Conservation (phyloP, 2,329 filamentous ascomycete genomes). For the Colletotrichum sp. region DNA sequence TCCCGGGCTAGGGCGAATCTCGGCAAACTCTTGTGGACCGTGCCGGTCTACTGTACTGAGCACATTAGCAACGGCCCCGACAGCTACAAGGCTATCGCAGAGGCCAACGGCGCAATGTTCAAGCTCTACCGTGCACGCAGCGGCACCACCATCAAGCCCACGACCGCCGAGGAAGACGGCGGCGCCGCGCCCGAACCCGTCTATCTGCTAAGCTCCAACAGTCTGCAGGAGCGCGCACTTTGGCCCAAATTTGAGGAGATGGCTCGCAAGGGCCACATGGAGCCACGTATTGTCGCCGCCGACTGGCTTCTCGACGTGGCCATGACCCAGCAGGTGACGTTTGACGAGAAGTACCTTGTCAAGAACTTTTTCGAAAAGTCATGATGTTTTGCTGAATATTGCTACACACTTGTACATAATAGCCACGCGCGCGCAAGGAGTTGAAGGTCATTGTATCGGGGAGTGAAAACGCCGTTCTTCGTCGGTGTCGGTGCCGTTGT, state of each 20-base stretch:
- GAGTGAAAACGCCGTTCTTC: not conserved
- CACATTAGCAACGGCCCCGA: constrained; percentile 81
- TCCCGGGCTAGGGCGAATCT: constrained; percentile 76
- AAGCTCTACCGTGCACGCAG: constrained; percentile 76
- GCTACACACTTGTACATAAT: not conserved
- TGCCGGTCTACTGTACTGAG: constrained; percentile 84
- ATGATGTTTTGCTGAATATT: not conserved
- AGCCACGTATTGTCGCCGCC: constrained; percentile 77
- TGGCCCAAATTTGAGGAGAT: constrained; percentile 84
- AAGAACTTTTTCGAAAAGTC: constrained; percentile 42
- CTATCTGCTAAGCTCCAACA: constrained; percentile 78
- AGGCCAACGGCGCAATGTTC: constrained; percentile 87
- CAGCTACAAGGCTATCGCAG: constrained; percentile 84
- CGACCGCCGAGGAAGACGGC: constrained; percentile 64
- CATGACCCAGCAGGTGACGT: constrained; percentile 83
- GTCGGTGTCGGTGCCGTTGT: not conserved
- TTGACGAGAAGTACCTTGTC: constrained; percentile 65
- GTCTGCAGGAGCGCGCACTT: constrained; percentile 69
- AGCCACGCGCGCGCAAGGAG: not conserved
- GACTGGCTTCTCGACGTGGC: constrained; percentile 92
- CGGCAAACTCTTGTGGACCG: constrained; percentile 74
- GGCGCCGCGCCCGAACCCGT: constrained; percentile 70
- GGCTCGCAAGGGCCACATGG: constrained; percentile 78
- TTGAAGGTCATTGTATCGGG: not conserved
- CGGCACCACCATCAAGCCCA: constrained; percentile 69